Base-by-base conservation (phyloP, 208 protist genomes). In the Lotmaria passim region DNA sequence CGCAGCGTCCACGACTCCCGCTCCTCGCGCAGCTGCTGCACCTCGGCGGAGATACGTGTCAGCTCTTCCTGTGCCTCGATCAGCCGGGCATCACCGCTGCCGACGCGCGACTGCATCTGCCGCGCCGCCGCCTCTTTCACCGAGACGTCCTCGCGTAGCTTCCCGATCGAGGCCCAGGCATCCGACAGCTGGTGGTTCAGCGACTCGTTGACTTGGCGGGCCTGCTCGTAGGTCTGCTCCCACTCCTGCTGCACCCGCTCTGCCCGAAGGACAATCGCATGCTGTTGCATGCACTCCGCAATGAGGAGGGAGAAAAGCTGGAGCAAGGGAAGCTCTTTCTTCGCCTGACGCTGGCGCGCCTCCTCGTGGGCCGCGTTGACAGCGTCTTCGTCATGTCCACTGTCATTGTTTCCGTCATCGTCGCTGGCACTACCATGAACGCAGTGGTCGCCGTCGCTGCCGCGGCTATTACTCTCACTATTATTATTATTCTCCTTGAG, bases 211-310 rank as follows among this genome's bases (percentile, higher is more conserved):
- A 93, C 86, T 15, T 69, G 67, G 6, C 82, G 71, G 8, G 87
- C 90, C 67, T 95, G 60, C 67, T 87, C 82, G 70, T 93, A 95
- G n/a, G 90, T 93, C 34, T 75, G 62, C 69, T 90, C 90, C 90
- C 87, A 93, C 74, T 93, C 83, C 58, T 74, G 77, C 65, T 93
- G 82, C 44, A 91, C 63, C 17, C 59, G 57, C 23, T 73, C 66
- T 4, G 73, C 66, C 0, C 73, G 73, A 11, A 55, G 34, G 21
- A 73, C 64, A 23, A 69, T 30, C 36, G 21, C 34, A 58, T 73
- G 73, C 51, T 71, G 64, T 17, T 68, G 46, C 39, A 69, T 15
- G 56, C 82, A 88, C 62, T 87, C 88, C 44, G 67, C 78, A 0
- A 52, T 79, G 10, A 91, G 68, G 15, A 86, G 19, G 5, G 62